These are phyloP conservation scores for Prunus padus DNA, from an alignment of 306 rosid species.

Conservation along the genomic window DNA sequence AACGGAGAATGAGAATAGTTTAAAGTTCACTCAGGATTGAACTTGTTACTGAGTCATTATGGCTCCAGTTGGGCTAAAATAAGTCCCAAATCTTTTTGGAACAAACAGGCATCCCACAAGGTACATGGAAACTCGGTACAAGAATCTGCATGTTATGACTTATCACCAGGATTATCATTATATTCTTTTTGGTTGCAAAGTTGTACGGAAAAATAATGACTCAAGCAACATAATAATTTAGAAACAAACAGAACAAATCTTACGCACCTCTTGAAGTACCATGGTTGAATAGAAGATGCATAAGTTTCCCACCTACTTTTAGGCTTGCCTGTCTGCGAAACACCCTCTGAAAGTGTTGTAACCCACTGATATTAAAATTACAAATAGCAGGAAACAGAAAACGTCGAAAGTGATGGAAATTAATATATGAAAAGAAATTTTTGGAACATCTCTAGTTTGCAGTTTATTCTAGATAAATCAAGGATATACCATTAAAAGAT, in stretches of 20 bases:
- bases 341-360: constrained; percentile 57
- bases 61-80: background rate
- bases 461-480: constrained; percentile 6
- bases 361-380: constrained; percentile 24
- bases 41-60: background rate
- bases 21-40: background rate
- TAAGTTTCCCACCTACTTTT: constrained; percentile 50
- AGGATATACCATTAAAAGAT: constrained; percentile 21
- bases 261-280: constrained; percentile 58
- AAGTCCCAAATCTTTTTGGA: background rate
- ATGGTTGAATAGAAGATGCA: constrained; percentile 51
- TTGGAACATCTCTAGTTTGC: background rate
- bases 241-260: constrained; percentile 7
- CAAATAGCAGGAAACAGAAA: constrained; percentile 12
- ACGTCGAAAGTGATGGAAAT: background rate
- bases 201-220: background rate
- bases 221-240: background rate
- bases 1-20: background rate
- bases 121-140: background rate
- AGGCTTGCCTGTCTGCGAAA: constrained; percentile 72
- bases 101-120: background rate
- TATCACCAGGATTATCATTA: background rate
- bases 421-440: constrained; percentile 1
- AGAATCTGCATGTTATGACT: background rate
- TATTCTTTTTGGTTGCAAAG: background rate